Conservation (phyloP, 1,284 basidiomycete species). For the Caloboletus inedulis region DNA sequence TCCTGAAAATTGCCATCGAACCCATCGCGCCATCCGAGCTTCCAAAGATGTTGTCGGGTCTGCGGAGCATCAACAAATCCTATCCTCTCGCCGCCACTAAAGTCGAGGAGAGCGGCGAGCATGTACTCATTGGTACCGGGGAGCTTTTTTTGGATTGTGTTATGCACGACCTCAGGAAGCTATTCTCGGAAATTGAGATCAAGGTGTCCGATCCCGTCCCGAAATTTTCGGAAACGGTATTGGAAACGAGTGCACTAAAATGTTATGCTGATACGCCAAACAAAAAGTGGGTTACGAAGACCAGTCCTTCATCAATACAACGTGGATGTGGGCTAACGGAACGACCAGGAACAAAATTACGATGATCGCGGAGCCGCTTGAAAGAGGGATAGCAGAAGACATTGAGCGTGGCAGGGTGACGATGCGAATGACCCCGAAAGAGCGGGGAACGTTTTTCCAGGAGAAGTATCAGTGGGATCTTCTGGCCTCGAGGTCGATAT, state of each 20-base stretch:
- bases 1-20: constrained; percentile 99
- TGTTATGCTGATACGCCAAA: constrained; percentile 99
- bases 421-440: constrained; percentile 91
- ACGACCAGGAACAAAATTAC: constrained; percentile 84
- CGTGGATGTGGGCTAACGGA: constrained; percentile 12
- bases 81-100: constrained; percentile 94
- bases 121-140: constrained; percentile 95
- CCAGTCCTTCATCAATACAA: background rate
- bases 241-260: constrained; percentile 97
- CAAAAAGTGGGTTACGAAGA: constrained; percentile 74
- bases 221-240: constrained; percentile 97
- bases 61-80: constrained; percentile 96
- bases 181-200: constrained; percentile 99
- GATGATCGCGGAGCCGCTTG: constrained; percentile 96
- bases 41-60: constrained; percentile 96
- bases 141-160: constrained; percentile 97
- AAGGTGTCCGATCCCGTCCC: constrained; percentile 99
- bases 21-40: constrained; percentile 96
- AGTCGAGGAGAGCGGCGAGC: constrained; percentile 98
- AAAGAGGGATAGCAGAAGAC: constrained; percentile 91
- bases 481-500: constrained; percentile 95
- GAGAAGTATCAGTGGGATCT: constrained; percentile 98
- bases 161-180: constrained; percentile 89
- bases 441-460: constrained; percentile 91
- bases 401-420: constrained; percentile 88